Base-by-base conservation (phyloP, 2,329 filamentous ascomycete species). In the Penicillium sp. region DNA sequence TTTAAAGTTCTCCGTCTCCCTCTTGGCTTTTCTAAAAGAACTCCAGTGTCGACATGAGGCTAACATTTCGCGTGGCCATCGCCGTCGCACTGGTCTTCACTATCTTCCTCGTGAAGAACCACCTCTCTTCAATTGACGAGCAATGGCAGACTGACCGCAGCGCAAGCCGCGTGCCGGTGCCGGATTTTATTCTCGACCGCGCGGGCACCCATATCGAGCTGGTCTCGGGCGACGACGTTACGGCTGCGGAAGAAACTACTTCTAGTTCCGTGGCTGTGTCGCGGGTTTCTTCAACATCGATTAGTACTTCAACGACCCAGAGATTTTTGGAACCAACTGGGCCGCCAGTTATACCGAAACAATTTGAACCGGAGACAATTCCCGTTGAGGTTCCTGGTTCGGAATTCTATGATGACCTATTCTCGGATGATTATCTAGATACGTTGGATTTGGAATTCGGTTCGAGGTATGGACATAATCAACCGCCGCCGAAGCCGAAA, bases 181-280 rank as follows among this genome's bases (percentile, higher is more conserved):
- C 37, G n/a, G 44, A 52, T 46, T 52, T 56, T 22, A 53, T 57
- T 24, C 26, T 56, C 16, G 35, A 57, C 27, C 57, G 56, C 41
- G 59, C 35, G 13, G 54, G 53, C 41, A 51, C 60, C 26, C 54
- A 57, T 55, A 61, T 65, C 47, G 61, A 68, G 58, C 59, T 64
- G 61, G 59, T 65, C 61, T 63, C 64, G 48, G 47, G 47, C 8
- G 48, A 56, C 33, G 47, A 48, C 29, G 3, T 10, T 8, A 14
- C 39, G 3, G 19, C 39, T 41, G n/a, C 19, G 16, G 3, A 37
- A n/a, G 16, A 13, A n/a, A 19, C 19, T 21, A 10, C 11, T 26
- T 35, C 47, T 7, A 39, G n/a, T 8, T n/a, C 29, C 16, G 8
- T 22, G 13, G 9, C 14, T 41, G 31, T 16, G 21, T 50, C 39